phyloP scores from a whole-genome alignment of 352 stramenopile genomes.

The Stephanocyclus meneghinianus region DNA sequence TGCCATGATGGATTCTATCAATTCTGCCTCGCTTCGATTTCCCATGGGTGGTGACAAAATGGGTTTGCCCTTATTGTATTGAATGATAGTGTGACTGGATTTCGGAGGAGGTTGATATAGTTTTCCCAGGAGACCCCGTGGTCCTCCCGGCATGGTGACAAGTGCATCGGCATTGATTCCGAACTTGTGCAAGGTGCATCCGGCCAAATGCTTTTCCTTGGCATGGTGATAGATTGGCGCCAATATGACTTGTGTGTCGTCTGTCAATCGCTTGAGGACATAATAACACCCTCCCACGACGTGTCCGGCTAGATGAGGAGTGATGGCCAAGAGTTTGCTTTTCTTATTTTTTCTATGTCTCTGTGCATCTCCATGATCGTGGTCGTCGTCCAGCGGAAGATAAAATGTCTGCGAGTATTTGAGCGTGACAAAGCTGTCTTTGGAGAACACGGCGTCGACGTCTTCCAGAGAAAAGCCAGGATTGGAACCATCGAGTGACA shows the following conservation, averaged over 20 bases:
- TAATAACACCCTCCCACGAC: slow-evolving; percentile 93
- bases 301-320: slow-evolving; percentile 90
- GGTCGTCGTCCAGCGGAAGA: slow-evolving; percentile 81
- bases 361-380: slow-evolving; percentile 35
- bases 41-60: slow-evolving; percentile 47
- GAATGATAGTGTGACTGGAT: slow-evolving; percentile 43
- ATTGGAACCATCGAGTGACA: slow-evolving; percentile 87
- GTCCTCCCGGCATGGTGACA: slow-evolving; percentile 84
- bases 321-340: slow-evolving; percentile 85
- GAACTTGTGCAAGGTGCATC: slow-evolving; percentile 88
- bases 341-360: slow-evolving; percentile 12
- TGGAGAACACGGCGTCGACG: slow-evolving; percentile 88
- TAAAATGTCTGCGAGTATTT: slow-evolving; percentile 92
- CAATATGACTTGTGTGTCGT: slow-evolving; percentile 95
- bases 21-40: slow-evolving; percentile 88
- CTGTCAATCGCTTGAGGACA: slow-evolving; percentile 85
- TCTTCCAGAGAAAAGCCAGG: slow-evolving; percentile 91
- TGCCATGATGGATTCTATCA: slow-evolving; percentile 87
- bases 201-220: slow-evolving; percentile 88
- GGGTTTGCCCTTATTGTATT: slow-evolving; percentile 45
- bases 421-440: slow-evolving; percentile 90
- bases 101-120: slow-evolving; percentile 85
- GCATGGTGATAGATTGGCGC: slow-evolving; percentile 88
- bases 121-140: slow-evolving; percentile 66
- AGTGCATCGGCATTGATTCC: slow-evolving; percentile 87